A percentile compares a stretch with the other conserved stretches of the same genome.
Evolutionary conservation across 345 rosid species (phyloP).

Genomic region (Gossypium bickii): DNA sequence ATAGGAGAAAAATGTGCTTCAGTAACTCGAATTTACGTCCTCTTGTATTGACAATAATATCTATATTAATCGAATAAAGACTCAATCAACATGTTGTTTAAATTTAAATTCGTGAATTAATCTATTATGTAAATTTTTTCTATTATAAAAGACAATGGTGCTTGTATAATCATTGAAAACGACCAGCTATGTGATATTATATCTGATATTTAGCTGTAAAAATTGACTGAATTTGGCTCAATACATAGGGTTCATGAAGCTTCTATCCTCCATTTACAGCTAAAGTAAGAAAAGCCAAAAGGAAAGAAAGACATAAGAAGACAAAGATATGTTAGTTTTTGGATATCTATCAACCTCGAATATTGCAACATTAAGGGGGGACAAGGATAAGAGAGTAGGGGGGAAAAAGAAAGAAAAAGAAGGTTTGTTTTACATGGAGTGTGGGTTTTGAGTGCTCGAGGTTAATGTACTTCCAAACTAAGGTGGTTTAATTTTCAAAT

Average conservation of each 20-base stretch:
- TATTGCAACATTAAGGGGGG: background rate
- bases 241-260: background rate
- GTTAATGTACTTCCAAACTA: background rate
- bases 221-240: background rate
- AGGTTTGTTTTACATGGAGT: background rate
- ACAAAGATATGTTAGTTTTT: background rate
- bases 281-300: background rate
- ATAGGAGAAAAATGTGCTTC: no score
- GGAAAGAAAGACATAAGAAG: background rate
- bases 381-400: background rate
- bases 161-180: background rate
- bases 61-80: fast-evolving
- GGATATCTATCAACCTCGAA: background rate
- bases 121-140: no score
- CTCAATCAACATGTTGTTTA: no score
- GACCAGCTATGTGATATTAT: background rate
- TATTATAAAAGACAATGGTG: no score
- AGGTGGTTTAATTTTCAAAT: background rate
- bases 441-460: background rate
- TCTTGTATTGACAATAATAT: no score
- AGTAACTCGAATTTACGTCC: no score
- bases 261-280: background rate
- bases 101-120: no score
- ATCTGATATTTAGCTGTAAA: background rate
- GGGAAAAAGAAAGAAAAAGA: background rate